Evolutionary conservation across 2,329 filamentous ascomycete species (phyloP).

Genomic region (Saccharata proteae): DNA sequence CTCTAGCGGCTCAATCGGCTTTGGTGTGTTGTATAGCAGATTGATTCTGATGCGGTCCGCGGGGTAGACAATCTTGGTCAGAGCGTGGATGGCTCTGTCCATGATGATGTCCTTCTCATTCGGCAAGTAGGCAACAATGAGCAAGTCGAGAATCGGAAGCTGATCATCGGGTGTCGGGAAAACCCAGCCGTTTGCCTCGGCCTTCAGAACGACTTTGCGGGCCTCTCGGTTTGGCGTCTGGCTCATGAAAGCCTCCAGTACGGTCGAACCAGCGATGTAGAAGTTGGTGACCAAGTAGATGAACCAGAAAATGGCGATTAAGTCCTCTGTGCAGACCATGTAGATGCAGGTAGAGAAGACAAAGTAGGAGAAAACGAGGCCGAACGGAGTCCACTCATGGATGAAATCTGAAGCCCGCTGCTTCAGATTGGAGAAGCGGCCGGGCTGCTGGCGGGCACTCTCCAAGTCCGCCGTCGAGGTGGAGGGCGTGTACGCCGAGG

Average conservation of each 20-base stretch:
- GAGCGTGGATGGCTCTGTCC: slow-evolving; percentile 33
- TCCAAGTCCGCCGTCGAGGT: slow-evolving; percentile 3
- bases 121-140: slow-evolving; percentile 40
- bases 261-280: slow-evolving; percentile 31
- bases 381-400: slow-evolving; percentile 30
- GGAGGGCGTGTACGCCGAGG: slow-evolving; percentile 6
- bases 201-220: slow-evolving; percentile 23
- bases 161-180: slow-evolving; percentile 30
- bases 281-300: slow-evolving; percentile 33
- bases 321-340: slow-evolving; percentile 24
- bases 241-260: slow-evolving; percentile 30
- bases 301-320: slow-evolving; percentile 33
- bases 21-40: slow-evolving; percentile 38
- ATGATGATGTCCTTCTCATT: slow-evolving; percentile 40
- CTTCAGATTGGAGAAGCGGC: slow-evolving; percentile 6
- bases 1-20: slow-evolving; percentile 34
- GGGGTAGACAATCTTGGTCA: slow-evolving; percentile 36
- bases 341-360: slow-evolving; percentile 30
- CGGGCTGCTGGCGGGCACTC: slow-evolving; percentile 8
- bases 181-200: slow-evolving; percentile 27
- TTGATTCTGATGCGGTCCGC: slow-evolving; percentile 35
- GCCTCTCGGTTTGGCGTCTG: slow-evolving; percentile 25
- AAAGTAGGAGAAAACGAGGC: slow-evolving; percentile 30
- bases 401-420: slow-evolving; percentile 17
- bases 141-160: slow-evolving; percentile 32